Evolutionary conservation across 2,329 filamentous ascomycete genomes (phyloP).

Genomic region (Magnaporthiopsis poae): DNA sequence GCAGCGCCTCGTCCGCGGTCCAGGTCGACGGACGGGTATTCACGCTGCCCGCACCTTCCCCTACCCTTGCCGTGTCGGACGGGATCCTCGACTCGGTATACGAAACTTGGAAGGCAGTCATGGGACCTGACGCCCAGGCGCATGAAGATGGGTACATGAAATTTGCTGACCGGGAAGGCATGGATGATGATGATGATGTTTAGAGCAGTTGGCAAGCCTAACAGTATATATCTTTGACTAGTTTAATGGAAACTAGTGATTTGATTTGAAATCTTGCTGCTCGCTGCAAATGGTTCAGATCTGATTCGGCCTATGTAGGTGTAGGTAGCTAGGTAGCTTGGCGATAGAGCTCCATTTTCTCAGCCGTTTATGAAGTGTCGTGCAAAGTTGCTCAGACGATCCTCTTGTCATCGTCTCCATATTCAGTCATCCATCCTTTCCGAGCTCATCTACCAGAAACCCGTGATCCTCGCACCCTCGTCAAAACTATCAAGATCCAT

Average conservation of each 20-base stretch:
- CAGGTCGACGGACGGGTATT: conserved; percentile 35
- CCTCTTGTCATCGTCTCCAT: too few relatives aligned
- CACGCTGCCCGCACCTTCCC: conserved; percentile 46
- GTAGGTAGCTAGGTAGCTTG: not conserved
- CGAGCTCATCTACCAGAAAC: too few relatives aligned
- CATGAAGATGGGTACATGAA: conserved; percentile 53
- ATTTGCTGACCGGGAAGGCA: conserved; percentile 64
- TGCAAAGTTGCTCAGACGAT: too few relatives aligned
- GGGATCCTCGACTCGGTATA: conserved; percentile 55
- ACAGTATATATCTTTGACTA: not conserved
- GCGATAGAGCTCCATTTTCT: too few relatives aligned
- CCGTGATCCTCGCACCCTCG: too few relatives aligned
- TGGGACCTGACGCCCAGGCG: conserved; percentile 38
- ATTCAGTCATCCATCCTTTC: too few relatives aligned
- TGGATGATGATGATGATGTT: conserved; percentile 46
- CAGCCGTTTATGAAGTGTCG: too few relatives aligned
- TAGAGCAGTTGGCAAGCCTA: conserved; percentile 23
- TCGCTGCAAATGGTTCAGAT: not conserved
- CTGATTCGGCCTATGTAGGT: not conserved
- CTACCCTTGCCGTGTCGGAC: conserved; percentile 69
- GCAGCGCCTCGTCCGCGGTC: conserved; percentile 19
- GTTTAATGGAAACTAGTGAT: not conserved
- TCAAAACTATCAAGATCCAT: too few relatives aligned
- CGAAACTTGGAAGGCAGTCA: conserved; percentile 57
- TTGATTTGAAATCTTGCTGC: not conserved